Conservation (phyloP, 106 monocot genomes). For the Apostasia shenzhenica region DNA sequence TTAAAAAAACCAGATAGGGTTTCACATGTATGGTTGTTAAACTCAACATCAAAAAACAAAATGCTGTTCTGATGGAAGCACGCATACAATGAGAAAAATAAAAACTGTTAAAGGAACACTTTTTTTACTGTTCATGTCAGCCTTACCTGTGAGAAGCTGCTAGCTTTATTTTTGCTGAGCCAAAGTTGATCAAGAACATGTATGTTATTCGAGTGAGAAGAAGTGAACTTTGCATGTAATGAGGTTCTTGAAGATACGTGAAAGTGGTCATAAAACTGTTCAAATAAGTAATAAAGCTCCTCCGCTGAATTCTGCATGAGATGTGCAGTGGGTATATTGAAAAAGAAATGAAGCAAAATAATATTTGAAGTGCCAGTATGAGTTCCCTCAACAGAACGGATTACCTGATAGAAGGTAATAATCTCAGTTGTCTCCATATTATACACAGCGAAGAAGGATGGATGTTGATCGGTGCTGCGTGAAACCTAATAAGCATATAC, state of each 20-base stretch:
- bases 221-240: conserved; percentile 82
- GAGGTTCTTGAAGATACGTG: conserved; percentile 71
- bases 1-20: too few species aligned
- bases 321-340: neutral
- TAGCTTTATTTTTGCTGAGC: conserved; percentile 56
- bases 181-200: conserved; percentile 81
- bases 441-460: conserved; percentile 94
- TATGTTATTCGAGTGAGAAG: conserved; percentile 85
- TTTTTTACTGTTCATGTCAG: too few species aligned
- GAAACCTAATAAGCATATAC: conserved; percentile 45
- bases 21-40: too few species aligned
- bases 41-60: too few species aligned
- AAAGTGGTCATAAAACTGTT: conserved; percentile 83
- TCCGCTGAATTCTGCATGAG: conserved; percentile 79
- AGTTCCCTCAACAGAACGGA: neutral
- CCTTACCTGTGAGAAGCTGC: conserved; percentile 71
- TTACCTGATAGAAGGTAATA: conserved; percentile 89
- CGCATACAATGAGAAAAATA: too few species aligned
- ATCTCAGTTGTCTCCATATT: conserved; percentile 96
- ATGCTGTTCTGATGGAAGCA: too few species aligned
- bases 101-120: too few species aligned
- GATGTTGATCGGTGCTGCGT: conserved; percentile 72
- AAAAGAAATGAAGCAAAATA: neutral
- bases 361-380: neutral
- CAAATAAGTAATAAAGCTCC: conserved; percentile 81